Percentiles rank a stretch among this genome's conserved stretches.
These are phyloP conservation scores for Phytophthora fragariaefolia DNA, from an alignment of 352 stramenopile species.

Conservation along the genomic window DNA sequence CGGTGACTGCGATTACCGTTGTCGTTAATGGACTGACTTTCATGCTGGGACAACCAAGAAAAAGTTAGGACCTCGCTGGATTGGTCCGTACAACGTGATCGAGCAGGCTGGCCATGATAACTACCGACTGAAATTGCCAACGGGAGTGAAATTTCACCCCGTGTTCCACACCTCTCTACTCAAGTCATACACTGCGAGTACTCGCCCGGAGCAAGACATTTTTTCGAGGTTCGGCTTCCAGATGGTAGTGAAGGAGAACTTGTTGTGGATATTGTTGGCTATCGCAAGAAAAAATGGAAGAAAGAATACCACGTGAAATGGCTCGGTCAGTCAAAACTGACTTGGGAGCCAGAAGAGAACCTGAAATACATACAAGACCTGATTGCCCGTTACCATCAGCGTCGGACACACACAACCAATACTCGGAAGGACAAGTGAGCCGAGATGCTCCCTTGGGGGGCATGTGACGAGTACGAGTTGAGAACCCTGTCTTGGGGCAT, in stretches of 20 bases:
- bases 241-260: slow-evolving; percentile 7
- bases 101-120: neutral
- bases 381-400: neutral
- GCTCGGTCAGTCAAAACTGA: neutral
- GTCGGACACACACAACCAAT: neutral
- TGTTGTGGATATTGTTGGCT: slow-evolving; percentile 2
- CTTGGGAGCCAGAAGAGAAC: neutral
- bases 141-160: neutral
- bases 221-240: slow-evolving; percentile 1
- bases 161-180: neutral
- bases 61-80: slow-evolving; percentile 54
- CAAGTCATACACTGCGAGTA: neutral
- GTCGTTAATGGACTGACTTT: too few species aligned
- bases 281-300: neutral
- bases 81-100: neutral
- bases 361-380: neutral
- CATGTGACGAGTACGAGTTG: too few species aligned
- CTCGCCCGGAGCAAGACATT: neutral
- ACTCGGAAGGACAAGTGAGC: neutral
- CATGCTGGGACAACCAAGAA: neutral
- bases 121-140: neutral
- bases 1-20: too few species aligned
- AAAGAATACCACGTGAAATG: slow-evolving; percentile 7
- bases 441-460: too few species aligned
- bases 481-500: too few species aligned